phyloP scores from a whole-genome alignment of 148 eudicot genomes.

The Dysphania ambrosioides region DNA sequence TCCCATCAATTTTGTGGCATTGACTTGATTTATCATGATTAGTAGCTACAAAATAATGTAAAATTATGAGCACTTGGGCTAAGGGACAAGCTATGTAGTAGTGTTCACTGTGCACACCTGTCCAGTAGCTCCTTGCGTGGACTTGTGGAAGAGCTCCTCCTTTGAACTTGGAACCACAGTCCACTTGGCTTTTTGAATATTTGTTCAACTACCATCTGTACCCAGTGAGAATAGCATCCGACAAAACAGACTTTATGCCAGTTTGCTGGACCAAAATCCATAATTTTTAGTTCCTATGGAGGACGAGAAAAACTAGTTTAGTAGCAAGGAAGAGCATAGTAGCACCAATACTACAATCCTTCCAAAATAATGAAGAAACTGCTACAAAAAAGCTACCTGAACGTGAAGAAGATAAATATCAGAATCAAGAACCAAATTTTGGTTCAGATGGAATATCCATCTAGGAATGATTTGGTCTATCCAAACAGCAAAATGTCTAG shows the following conservation, averaged over 20 bases:
- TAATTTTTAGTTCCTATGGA: slow-evolving; percentile 56
- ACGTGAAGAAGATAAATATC: slow-evolving; percentile 76
- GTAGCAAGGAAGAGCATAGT: not conserved
- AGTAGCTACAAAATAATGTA: not conserved
- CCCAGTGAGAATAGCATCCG: slow-evolving; percentile 60
- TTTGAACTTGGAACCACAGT: slow-evolving; percentile 57
- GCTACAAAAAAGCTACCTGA: too few relatives aligned
- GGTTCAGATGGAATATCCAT: slow-evolving; percentile 72
- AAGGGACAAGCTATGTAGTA: not conserved
- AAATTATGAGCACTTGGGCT: not conserved
- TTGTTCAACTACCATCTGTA: slow-evolving; percentile 77
- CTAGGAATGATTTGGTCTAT: slow-evolving; percentile 62
- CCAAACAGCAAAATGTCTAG: slow-evolving; percentile 69
- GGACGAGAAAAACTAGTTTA: not conserved
- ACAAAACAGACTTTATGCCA: slow-evolving; percentile 78
- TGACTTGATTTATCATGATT: slow-evolving; percentile 32
- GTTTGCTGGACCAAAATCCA: slow-evolving; percentile 55
- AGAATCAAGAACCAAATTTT: slow-evolving; percentile 73
- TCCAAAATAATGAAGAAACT: too few relatives aligned
- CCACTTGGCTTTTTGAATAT: slow-evolving; percentile 54
- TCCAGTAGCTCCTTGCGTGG: slow-evolving; percentile 74
- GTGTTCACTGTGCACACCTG: slow-evolving; percentile 60
- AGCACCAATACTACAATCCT: not conserved
- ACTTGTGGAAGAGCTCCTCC: slow-evolving; percentile 53
- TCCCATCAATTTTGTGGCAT: not conserved